Conservation (phyloP, 148 eudicot species). For the Silene conica region DNA sequence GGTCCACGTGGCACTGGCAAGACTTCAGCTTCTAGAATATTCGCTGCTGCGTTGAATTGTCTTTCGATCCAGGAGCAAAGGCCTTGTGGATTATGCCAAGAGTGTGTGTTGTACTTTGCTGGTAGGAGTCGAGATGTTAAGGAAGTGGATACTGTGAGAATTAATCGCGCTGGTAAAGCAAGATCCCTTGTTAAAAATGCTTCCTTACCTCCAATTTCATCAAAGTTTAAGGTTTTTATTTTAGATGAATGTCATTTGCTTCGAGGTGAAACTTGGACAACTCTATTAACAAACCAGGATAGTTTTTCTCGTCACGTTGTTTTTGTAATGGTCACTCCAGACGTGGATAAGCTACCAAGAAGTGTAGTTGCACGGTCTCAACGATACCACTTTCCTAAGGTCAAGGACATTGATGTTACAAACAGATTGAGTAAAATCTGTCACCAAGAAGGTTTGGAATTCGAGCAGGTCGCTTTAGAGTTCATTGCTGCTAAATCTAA, state of each 20-base stretch:
- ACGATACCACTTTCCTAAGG: constrained; percentile 60
- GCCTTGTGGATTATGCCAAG: constrained; percentile 87
- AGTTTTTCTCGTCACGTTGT: constrained; percentile 61
- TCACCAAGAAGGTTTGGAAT: constrained; percentile 68
- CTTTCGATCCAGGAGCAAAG: constrained; percentile 45
- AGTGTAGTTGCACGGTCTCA: constrained; percentile 59
- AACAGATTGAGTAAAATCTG: constrained; percentile 59
- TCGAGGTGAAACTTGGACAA: constrained; percentile 64
- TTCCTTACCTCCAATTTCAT: constrained; percentile 56
- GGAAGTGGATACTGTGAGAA: constrained; percentile 76
- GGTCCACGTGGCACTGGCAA: constrained; percentile 96
- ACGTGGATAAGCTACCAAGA: constrained; percentile 71
- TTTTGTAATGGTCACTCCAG: constrained; percentile 81
- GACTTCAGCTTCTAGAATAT: constrained; percentile 77
- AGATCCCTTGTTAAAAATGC: constrained; percentile 61
- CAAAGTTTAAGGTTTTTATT: constrained; percentile 73
- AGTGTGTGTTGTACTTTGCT: constrained; percentile 64
- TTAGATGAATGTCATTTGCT: constrained; percentile 91
- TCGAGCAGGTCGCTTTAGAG: constrained; percentile 69
- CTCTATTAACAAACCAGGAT: constrained; percentile 49
- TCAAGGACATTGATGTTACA: constrained; percentile 58
- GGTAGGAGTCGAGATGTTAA: constrained; percentile 81
- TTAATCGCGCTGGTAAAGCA: constrained; percentile 52
- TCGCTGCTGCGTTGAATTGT: constrained; percentile 94
- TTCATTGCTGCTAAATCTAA: constrained; percentile 74